Evolutionary conservation across 2,329 filamentous ascomycete species (phyloP).

Genomic region (Exophiala spinifera): DNA sequence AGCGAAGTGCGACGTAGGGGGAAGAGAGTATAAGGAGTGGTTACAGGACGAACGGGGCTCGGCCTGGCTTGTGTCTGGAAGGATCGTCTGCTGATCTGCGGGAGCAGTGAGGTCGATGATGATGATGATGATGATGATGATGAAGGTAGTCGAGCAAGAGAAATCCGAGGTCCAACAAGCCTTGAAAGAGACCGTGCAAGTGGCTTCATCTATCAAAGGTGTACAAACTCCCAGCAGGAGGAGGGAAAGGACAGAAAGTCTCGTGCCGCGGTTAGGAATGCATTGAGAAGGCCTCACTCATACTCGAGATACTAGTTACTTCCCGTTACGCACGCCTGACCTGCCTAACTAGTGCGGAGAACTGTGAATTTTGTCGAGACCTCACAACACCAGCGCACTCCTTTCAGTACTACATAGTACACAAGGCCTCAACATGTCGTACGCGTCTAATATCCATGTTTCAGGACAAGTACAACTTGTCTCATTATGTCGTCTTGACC

Average conservation of each 20-base stretch:
- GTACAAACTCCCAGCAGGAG: slow-evolving; percentile 1
- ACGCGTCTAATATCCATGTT: too few species aligned
- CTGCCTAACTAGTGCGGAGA: not conserved
- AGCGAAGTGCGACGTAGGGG: not conserved
- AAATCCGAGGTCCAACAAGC: slow-evolving; percentile 13
- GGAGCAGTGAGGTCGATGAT: not conserved
- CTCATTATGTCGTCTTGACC: too few species aligned
- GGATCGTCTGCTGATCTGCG: slow-evolving; percentile 5
- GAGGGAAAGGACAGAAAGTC: slow-evolving; percentile 3
- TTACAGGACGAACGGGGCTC: not conserved
- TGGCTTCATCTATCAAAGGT: slow-evolving; percentile 22
- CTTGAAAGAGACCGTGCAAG: slow-evolving; percentile 19
- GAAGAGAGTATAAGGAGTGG: not conserved
- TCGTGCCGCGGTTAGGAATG: slow-evolving; percentile 2
- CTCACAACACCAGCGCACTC: too few species aligned
- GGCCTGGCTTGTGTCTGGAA: slow-evolving; percentile 3
- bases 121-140: too few species aligned
- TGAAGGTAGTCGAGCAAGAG: not conserved
- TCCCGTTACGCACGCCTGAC: not conserved
- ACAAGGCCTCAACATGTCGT: not conserved
- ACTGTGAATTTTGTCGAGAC: not conserved
- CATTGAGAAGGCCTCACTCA: too few species aligned
- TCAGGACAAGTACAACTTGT: too few species aligned
- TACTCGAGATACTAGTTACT: too few species aligned
- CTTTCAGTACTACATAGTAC: not conserved